Evolutionary conservation across 1,284 basidiomycete genomes (phyloP).

Genomic region (Thecaphora frezii): DNA sequence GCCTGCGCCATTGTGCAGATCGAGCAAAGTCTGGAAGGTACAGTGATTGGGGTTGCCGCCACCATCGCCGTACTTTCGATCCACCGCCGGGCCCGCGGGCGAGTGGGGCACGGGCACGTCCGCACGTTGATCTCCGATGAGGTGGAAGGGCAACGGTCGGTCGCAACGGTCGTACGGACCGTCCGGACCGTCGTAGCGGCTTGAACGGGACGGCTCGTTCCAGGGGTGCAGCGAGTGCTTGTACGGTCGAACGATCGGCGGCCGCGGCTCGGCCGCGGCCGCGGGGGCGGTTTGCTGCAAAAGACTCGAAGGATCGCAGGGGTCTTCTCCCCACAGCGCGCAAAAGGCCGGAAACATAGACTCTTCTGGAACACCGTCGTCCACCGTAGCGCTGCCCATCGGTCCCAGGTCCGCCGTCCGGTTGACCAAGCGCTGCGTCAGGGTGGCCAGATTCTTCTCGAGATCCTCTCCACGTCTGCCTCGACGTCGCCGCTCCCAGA

Average conservation of each 20-base stretch:
- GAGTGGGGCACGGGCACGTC: too few species aligned
- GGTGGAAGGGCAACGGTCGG: too few species aligned
- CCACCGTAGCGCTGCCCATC: neutral
- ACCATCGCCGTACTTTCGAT: too few species aligned
- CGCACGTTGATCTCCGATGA: too few species aligned
- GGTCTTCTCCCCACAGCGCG: neutral
- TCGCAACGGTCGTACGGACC: too few species aligned
- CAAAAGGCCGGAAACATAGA: neutral
- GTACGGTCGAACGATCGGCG: neutral
- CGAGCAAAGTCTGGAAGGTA: too few species aligned
- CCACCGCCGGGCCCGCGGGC: too few species aligned
- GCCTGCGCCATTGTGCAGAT: too few species aligned
- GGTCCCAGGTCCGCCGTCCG: constrained; percentile 5
- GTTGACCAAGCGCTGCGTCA: constrained; percentile 16
- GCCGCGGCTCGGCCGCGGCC: neutral
- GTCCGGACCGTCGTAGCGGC: too few species aligned
- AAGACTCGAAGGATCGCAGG: neutral
- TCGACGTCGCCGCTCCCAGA: constrained; percentile 10
- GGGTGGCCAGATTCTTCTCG: constrained; percentile 5
- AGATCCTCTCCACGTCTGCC: neutral
- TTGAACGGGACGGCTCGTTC: neutral
- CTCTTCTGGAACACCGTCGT: neutral
- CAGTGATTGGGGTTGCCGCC: too few species aligned
- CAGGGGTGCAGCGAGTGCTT: neutral
- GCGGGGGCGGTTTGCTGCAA: neutral